Evolutionary conservation across 495 filamentous ascomycete species (phyloP).

Genomic region (Rostrohypoxylon terebratum): DNA sequence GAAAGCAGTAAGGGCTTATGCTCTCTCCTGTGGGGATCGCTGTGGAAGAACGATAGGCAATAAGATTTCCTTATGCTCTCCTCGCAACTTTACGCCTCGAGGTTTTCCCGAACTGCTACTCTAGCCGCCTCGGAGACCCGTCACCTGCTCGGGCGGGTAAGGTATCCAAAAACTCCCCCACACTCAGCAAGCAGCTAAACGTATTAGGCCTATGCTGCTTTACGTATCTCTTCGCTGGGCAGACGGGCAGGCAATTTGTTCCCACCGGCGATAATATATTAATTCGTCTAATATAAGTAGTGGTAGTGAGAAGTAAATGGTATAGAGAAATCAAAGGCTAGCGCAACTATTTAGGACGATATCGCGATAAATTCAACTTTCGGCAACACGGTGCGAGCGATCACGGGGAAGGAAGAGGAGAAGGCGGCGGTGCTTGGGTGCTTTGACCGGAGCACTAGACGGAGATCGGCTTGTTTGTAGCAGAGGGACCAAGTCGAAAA

Average conservation of each 20-base stretch:
- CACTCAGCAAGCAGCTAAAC: conserved; percentile 38
- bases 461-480: conserved; percentile 40
- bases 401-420: conserved; percentile 19
- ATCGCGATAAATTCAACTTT: conserved; percentile 19
- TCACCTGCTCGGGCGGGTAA: conserved; percentile 43
- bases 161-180: conserved; percentile 41
- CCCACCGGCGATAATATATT: conserved; percentile 20
- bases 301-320: background rate
- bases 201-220: conserved; percentile 37
- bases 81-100: conserved; percentile 43
- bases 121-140: conserved; percentile 43
- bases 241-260: conserved; percentile 13
- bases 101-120: conserved; percentile 46
- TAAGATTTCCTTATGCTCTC: conserved; percentile 25
- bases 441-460: conserved; percentile 23
- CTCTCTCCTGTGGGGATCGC: conserved; percentile 34
- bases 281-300: conserved; percentile 4
- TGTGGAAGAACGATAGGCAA: conserved; percentile 34
- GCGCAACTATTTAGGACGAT: conserved; percentile 16
- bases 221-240: conserved; percentile 31
- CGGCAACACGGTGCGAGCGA: conserved; percentile 28
- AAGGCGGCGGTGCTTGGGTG: conserved; percentile 17
- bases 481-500: conserved; percentile 27
- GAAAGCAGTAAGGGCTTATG: conserved; percentile 40
- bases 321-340: conserved; percentile 5